Base-by-base conservation (phyloP, 2,329 filamentous ascomycete species). In the Aspergillus pseudonomiae region DNA sequence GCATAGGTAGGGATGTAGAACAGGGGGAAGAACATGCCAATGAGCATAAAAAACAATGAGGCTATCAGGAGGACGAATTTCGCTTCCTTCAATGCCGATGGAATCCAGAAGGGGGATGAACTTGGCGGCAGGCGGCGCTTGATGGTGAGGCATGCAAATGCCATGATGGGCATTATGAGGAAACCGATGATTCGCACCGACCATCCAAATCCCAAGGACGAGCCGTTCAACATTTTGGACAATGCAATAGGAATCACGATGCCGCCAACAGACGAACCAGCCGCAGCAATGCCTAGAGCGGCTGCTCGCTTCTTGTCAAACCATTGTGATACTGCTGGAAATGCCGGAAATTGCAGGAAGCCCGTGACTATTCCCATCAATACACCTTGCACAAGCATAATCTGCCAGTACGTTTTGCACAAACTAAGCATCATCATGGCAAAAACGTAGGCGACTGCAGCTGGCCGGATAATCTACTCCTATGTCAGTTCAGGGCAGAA, bases 401-500 rank as follows among this genome's bases (percentile, higher is more conserved):
- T 82, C 36, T 86, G 84, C 66, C 82, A 86, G 71, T 85, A 86
- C 59, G 83, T 65, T 0, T 78, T 83, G 57, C 80, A 88, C 62
- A 90, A 74, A 6, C 81, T 84, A 0, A 85, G 81, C 86, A 89
- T 88, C 85, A 90, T 89, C 6, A 90, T 70, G 5, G 86, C 85
- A 60, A 89, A 85, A 21, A 90, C 82, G 36, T 65, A 68, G 5
- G 59, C n/a, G 4, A 70, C 11, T 1, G 63, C 63, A 2, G 68
- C 59, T 16, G 64, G 62, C 1, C 65, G 59, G 26, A 71, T 66
- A 11, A 69, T 57, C 68, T 71, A 24, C 2, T 2, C 16, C 14
- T 24, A 11, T 19, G 50, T 53, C 28, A 54, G 43, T 57, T 56
- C 53, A 26, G 21, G 36, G 1, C 4, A 11, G 24, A 24, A 32